These are phyloP conservation scores for Aspergillus fijiensis DNA, from an alignment of 2,329 filamentous ascomycete genomes.

Conservation along the genomic window DNA sequence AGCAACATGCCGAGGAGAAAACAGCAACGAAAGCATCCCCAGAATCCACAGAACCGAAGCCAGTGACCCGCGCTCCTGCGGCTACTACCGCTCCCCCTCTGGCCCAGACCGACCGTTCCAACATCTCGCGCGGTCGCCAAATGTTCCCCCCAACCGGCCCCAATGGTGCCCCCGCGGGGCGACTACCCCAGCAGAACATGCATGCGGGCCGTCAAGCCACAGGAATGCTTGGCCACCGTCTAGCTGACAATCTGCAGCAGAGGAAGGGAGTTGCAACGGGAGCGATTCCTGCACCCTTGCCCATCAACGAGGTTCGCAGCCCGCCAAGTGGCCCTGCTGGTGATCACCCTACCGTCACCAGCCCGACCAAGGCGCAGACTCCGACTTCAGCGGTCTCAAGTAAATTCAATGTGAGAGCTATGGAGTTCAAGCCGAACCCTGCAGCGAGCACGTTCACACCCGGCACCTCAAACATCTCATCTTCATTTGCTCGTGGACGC, in stretches of 20 bases:
- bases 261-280: constrained; percentile 46
- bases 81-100: constrained; percentile 45
- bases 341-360: constrained; percentile 51
- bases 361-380: constrained; percentile 50
- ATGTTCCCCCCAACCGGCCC: constrained; percentile 49
- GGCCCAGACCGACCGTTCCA: constrained; percentile 49
- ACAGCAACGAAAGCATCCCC: constrained; percentile 46
- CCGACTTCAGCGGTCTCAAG: constrained; percentile 54
- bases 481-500: constrained; percentile 56
- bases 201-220: constrained; percentile 44
- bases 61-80: constrained; percentile 44
- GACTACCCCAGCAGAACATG: constrained; percentile 44
- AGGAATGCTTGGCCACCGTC: constrained; percentile 51
- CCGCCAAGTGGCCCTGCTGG: constrained; percentile 72
- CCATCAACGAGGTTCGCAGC: constrained; percentile 65
- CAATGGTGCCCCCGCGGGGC: constrained; percentile 42
- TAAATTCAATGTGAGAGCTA: constrained; percentile 61
- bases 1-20: constrained; percentile 67
- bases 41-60: constrained; percentile 54
- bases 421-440: constrained; percentile 83
- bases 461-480: constrained; percentile 61
- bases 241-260: constrained; percentile 54
- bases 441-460: constrained; percentile 80
- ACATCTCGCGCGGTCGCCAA: constrained; percentile 48
- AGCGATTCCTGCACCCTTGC: constrained; percentile 54